Conservation (phyloP, 2,329 filamentous ascomycete species). For the Scedosporium aurantiacum region DNA sequence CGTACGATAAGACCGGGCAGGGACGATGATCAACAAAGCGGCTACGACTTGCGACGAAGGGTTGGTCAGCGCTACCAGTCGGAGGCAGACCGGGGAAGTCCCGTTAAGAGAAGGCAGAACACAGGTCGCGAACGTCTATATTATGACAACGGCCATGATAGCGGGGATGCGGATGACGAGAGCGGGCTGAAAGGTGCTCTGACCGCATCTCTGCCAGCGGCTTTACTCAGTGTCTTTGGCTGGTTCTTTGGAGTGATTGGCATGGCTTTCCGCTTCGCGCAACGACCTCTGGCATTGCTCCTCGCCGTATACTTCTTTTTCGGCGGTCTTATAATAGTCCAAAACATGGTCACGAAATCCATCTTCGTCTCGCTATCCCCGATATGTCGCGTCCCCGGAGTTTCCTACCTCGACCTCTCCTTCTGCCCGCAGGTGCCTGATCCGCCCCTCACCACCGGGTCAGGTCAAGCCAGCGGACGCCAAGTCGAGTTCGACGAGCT, state of each 20-base stretch:
- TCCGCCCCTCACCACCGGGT: conserved; percentile 13
- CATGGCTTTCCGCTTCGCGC: conserved; percentile 49
- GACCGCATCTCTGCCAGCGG: conserved; percentile 23
- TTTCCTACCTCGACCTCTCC: conserved; percentile 47
- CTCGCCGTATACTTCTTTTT: conserved; percentile 51
- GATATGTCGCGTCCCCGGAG: conserved; percentile 58
- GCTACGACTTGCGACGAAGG: conserved; percentile 17
- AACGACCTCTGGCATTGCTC: conserved; percentile 51
- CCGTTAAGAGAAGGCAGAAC: conserved; percentile 13
- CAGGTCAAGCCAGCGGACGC: conserved; percentile 11
- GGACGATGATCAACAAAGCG: conserved; percentile 13
- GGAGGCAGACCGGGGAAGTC: conserved; percentile 12
- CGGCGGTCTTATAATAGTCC: conserved; percentile 45
- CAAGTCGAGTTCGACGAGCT: conserved; percentile 61
- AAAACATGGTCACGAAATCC: conserved; percentile 51
- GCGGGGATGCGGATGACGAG: not conserved
- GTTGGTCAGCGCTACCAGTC: conserved; percentile 10
- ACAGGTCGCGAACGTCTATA: not conserved
- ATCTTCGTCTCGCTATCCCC: conserved; percentile 54
- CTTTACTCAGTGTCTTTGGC: conserved; percentile 26
- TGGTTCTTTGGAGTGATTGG: conserved; percentile 47
- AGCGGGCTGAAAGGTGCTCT: conserved; percentile 19
- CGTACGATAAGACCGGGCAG: conserved; percentile 20
- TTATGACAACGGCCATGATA: not conserved
- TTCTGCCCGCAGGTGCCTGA: conserved; percentile 39